Percentiles rank a stretch among this genome's conserved stretches.
Conservation (phyloP, 768 basidiomycete species). For the Leccinum obscurum region DNA sequence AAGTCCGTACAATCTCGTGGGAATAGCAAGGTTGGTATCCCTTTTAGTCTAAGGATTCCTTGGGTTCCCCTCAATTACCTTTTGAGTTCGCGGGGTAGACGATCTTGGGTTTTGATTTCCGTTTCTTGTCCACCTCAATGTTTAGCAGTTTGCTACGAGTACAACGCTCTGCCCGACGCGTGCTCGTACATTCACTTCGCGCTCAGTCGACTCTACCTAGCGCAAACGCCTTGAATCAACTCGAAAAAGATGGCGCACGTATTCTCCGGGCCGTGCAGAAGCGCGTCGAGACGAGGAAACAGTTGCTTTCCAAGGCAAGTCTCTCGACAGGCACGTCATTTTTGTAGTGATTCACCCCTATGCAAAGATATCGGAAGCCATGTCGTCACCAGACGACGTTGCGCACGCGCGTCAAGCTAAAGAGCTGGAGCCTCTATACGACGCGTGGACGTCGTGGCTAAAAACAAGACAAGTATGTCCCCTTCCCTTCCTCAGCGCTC, state of each 20-base stretch:
- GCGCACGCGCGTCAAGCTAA: conserved; percentile 59
- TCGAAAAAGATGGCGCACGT: conserved; percentile 47
- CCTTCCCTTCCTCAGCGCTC: background rate
- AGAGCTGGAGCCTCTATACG: conserved; percentile 64
- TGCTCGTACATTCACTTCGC: conserved; percentile 10
- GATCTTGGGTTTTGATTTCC: background rate
- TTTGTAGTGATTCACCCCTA: background rate
- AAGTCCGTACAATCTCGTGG: no score
- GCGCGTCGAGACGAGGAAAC: conserved; percentile 50
- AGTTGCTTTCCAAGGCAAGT: conserved; percentile 46
- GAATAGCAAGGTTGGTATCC: no score
- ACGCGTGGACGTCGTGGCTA: conserved; percentile 68
- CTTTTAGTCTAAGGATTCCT: no score
- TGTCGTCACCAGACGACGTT: conserved; percentile 58
- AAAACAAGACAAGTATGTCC: conserved; percentile 56
- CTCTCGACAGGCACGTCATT: background rate
- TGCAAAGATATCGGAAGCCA: conserved; percentile 50
- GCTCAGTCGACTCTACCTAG: conserved; percentile 13
- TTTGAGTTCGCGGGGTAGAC: no score
- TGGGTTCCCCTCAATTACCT: no score
- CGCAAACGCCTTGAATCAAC: conserved; percentile 21
- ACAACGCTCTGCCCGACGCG: conserved; percentile 11
- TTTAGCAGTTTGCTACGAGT: conserved; percentile 9
- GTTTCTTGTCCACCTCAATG: conserved; percentile 9
- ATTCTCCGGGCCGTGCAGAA: conserved; percentile 55